Percentiles rank a stretch among this genome's conserved stretches.
phyloP scores from a whole-genome alignment of 2,329 filamentous ascomycete species.

The Arthroderma sp. region DNA sequence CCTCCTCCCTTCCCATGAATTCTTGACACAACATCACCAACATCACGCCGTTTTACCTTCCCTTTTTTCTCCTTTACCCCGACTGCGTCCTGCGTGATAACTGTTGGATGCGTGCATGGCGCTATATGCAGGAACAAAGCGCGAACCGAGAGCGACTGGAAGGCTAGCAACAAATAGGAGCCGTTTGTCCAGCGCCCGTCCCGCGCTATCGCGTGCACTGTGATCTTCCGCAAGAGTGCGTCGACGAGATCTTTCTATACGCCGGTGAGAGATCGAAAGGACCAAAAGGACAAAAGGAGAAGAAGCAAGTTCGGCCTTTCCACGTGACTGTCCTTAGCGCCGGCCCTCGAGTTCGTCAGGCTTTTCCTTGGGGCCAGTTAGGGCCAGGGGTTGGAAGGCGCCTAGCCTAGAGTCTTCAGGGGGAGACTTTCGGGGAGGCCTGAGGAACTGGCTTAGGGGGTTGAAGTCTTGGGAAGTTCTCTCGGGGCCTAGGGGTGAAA shows the following conservation, averaged over 20 bases:
- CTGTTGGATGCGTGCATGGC: not conserved
- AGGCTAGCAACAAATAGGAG: not conserved
- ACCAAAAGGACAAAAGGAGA: not conserved
- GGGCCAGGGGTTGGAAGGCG: not conserved
- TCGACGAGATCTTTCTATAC: not conserved
- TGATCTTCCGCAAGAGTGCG: no score
- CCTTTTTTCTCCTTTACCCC: not conserved
- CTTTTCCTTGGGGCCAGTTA: not conserved
- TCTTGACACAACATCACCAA: no score
- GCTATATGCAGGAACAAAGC: conserved; percentile 1
- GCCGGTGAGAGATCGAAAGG: not conserved
- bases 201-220: not conserved
- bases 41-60: no score
- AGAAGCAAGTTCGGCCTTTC: not conserved
- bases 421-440: no score
- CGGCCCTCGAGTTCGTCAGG: not conserved
- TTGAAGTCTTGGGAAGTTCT: no score
- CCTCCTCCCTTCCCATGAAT: no score
- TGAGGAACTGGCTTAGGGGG: no score
- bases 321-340: not conserved
- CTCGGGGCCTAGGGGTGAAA: not conserved
- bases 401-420: no score
- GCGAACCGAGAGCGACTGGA: not conserved
- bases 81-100: not conserved
- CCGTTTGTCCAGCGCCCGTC: not conserved